Percentiles rank a stretch among this genome's conserved stretches.
phyloP scores from a whole-genome alignment of 31 red algal species.

The Asparagopsis taxiformis region DNA sequence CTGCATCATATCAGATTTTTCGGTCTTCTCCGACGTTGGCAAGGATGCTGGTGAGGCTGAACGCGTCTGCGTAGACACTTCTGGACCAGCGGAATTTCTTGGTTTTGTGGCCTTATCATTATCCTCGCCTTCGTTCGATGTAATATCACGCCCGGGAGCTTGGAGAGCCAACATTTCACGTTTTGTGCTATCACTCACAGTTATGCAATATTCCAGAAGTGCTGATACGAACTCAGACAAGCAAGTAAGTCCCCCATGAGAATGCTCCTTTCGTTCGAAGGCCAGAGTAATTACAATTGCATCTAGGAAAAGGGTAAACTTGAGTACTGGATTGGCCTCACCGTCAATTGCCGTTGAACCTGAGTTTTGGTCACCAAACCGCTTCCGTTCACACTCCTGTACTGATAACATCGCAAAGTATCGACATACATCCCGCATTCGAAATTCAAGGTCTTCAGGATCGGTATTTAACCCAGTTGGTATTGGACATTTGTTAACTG shows the following conservation, averaged over 20 bases:
- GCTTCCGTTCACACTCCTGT: constrained; percentile 8
- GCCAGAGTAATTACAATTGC: constrained; percentile 23
- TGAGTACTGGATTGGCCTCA: not conserved
- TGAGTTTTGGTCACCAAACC: not conserved
- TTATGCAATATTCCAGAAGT: constrained; percentile 18
- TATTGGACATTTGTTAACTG: not conserved
- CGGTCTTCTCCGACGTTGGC: not conserved
- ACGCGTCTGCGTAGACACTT: not conserved
- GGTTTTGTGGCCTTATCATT: not conserved
- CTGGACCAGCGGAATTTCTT: not conserved
- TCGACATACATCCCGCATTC: constrained; percentile 20
- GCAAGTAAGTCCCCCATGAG: constrained; percentile 13
- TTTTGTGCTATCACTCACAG: not conserved
- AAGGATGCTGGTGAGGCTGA: not conserved
- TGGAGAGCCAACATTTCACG: not conserved
- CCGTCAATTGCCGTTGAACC: not conserved
- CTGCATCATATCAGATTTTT: constrained; percentile 2
- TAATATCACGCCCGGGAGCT: not conserved
- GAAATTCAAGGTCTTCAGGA: not conserved
- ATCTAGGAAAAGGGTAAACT: constrained; percentile 25
- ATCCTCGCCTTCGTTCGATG: too few species aligned
- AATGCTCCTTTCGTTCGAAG: constrained; percentile 16
- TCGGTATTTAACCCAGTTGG: not conserved
- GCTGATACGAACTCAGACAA: constrained; percentile 28
- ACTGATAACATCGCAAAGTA: constrained; percentile 64